Percentiles rank a stretch among this genome's conserved stretches.
Conservation (phyloP, 139 green algal species). For the Chlamydomonas sphaeroides region DNA sequence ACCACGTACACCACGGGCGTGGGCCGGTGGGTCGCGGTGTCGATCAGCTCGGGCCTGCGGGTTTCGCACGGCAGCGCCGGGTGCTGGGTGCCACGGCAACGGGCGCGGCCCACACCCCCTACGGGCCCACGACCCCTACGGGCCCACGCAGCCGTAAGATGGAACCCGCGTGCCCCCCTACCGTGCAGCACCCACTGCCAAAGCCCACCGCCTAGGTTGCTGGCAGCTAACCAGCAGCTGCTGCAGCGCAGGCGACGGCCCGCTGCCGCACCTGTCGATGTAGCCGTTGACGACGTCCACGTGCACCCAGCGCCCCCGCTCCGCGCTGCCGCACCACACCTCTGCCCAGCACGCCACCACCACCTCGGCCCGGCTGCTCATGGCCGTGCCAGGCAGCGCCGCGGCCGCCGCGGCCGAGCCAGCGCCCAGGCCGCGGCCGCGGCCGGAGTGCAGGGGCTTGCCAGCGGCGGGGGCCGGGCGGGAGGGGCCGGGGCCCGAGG, state of each 20-base stretch:
- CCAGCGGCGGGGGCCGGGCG: background rate
- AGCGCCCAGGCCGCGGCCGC: background rate
- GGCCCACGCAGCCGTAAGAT: no score
- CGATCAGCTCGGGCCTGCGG: constrained; percentile 30
- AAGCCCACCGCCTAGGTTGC: no score
- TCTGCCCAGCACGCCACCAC: constrained; percentile 75
- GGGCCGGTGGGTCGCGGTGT: constrained; percentile 28
- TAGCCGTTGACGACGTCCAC: constrained; percentile 73
- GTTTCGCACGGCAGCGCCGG: no score
- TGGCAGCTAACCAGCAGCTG: no score
- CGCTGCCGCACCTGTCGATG: constrained; percentile 63
- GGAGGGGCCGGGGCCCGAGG: background rate
- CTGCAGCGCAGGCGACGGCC: no score
- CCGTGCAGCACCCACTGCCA: no score
- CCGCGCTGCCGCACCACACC: constrained; percentile 79
- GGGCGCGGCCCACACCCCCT: no score
- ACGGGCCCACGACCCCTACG: no score
- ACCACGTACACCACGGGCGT: constrained; percentile 71
- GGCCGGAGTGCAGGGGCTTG: background rate
- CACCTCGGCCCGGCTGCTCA: constrained; percentile 10
- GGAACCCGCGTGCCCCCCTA: no score
- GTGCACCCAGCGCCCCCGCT: constrained; percentile 80
- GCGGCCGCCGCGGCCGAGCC: background rate
- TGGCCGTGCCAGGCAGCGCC: constrained; percentile 22
- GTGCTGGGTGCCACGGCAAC: no score